These are phyloP conservation scores for Pseudogymnoascus sp. DNA, from an alignment of 2,329 filamentous ascomycete species.

Conservation along the genomic window DNA sequence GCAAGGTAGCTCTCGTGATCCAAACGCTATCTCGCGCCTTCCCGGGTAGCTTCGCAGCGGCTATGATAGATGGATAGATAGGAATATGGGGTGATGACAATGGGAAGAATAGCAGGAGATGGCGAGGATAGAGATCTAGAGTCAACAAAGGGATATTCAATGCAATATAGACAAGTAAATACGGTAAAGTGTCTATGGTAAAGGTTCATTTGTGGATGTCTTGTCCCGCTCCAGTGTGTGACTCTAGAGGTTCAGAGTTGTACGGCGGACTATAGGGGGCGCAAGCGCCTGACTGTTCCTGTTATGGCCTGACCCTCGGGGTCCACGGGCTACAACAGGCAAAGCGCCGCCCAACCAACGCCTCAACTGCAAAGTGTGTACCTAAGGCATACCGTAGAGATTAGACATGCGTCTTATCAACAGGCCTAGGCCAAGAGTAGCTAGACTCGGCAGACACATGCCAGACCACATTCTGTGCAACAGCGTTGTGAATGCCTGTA, in stretches of 20 bases:
- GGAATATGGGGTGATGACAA: background rate
- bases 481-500: background rate
- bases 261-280: conserved; percentile 1
- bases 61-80: background rate
- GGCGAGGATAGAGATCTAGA: background rate
- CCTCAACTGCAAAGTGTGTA: background rate
- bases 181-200: background rate
- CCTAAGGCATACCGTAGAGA: background rate
- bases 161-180: background rate
- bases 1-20: conserved; percentile 9
- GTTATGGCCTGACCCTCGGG: conserved; percentile 2
- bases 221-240: background rate
- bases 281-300: background rate
- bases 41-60: background rate
- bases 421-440: background rate
- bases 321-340: background rate
- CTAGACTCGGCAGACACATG: background rate
- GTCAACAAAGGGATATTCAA: background rate
- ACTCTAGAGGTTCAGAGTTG: background rate
- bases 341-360: background rate
- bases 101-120: background rate
- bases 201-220: conserved; percentile 1
- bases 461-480: background rate
- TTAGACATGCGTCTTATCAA: background rate
- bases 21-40: conserved; percentile 7